A percentile compares a stretch with the other conserved stretches of the same genome.
Evolutionary conservation across 495 filamentous ascomycete species (phyloP).

Genomic region (Lophiostoma macrostomum): DNA sequence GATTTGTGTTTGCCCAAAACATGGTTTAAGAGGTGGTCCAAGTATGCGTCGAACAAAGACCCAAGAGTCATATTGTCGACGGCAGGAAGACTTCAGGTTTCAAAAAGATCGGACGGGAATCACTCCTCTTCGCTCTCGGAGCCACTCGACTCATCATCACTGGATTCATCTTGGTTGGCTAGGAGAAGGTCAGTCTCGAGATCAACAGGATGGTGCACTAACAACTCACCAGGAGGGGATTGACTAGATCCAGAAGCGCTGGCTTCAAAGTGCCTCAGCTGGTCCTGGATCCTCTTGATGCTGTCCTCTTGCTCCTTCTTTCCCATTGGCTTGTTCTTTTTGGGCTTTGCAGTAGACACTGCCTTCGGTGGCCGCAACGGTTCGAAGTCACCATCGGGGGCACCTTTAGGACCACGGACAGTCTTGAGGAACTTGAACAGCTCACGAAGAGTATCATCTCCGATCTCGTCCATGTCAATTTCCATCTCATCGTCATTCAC

Average conservation of each 20-base stretch:
- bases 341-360: constrained; percentile 62
- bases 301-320: constrained; percentile 86
- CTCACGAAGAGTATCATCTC: constrained; percentile 67
- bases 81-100: too few relatives aligned
- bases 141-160: constrained; percentile 38
- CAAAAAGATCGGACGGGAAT: not conserved
- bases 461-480: constrained; percentile 83
- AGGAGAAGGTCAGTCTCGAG: constrained; percentile 3
- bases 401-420: constrained; percentile 30
- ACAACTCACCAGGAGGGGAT: constrained; percentile 36
- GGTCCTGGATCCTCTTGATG: constrained; percentile 69
- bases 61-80: too few relatives aligned
- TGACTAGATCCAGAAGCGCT: constrained; percentile 23
- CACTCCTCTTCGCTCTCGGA: constrained; percentile 42
- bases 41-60: too few relatives aligned
- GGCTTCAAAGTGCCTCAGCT: constrained; percentile 44
- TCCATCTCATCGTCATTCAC: constrained; percentile 83
- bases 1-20: too few relatives aligned
- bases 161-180: constrained; percentile 35
- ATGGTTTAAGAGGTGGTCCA: too few relatives aligned
- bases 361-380: constrained; percentile 45
- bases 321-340: constrained; percentile 99
- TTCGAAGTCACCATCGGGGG: constrained; percentile 41
- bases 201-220: not conserved
- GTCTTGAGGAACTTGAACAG: constrained; percentile 75